phyloP scores from a whole-genome alignment of 2,329 filamentous ascomycete species.

The Venturia oleaginea region DNA sequence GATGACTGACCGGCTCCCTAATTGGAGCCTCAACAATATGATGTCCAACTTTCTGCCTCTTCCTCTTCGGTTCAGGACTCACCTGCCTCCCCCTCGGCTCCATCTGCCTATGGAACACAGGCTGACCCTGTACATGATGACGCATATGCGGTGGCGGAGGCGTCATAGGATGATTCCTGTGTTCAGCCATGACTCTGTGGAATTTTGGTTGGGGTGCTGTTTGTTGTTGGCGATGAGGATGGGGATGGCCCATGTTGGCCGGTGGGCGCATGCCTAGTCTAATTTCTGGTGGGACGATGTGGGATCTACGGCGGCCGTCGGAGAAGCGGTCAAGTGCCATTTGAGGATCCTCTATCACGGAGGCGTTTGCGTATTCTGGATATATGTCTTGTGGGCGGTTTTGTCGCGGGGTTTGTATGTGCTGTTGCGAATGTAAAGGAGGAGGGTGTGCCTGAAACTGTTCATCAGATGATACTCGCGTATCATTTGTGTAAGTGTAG shows the following conservation, averaged over 20 bases:
- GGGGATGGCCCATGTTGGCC: neutral
- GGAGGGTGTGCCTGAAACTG: neutral
- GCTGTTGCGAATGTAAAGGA: neutral
- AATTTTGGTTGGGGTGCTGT: neutral
- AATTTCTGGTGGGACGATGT: conserved; percentile 7
- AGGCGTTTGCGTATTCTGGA: neutral
- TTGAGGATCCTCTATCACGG: neutral
- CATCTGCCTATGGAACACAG: conserved; percentile 5
- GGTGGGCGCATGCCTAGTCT: neutral
- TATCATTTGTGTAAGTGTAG: neutral
- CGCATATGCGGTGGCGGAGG: neutral
- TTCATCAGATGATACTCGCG: neutral
- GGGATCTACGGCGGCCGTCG: conserved; percentile 2
- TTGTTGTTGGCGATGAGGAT: neutral
- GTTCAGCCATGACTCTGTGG: neutral
- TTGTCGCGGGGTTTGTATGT: neutral
- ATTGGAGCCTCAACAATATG: neutral
- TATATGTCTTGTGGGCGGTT: neutral
- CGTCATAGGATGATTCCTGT: neutral
- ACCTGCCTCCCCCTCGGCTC: neutral
- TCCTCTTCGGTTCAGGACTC: neutral
- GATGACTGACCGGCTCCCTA: neutral
- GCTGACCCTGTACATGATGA: neutral
- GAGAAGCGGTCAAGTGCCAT: neutral
- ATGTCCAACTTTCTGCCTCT: conserved; percentile 4